Evolutionary conservation across 176 grass and related monocot genomes (phyloP), one percentile per base, ranked within the genome.

Genomic region (Puya raimondii): DNA sequence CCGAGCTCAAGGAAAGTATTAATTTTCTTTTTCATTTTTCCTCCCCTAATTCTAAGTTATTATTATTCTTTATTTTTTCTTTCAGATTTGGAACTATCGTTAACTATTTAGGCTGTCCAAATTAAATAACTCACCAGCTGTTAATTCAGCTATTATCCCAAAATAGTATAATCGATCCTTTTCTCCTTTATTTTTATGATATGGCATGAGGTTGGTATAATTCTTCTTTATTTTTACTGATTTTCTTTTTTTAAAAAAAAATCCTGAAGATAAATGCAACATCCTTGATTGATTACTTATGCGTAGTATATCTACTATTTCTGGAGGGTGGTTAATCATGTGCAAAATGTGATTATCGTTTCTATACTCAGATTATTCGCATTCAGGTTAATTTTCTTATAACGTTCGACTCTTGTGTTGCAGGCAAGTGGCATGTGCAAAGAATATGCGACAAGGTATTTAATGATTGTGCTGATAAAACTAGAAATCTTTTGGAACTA

Each of bases 391-490:
- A 10, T 27, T 47, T 47, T 64, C 14, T 27, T 57, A 23, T 1
- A n/a, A 25, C 4, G 8, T 48, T 42, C 33, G 5, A 5, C 33
- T 42, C 33, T 17, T 47, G 33, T 25, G 64, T 70, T 74, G 50
- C 47, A 96, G 91, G 91, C 50, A 91, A 86, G 64, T 53, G n/a
- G 65, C 74, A 84, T 0, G 79, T 96, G 2, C 22, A 53, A 8
- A 71, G 11, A 16, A 96, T 96, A 48, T 96, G 85, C 52, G 50
- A 54, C 11, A 72, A 77, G 52, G 80, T 91, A 9, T 96, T 88
- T 74, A 51, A 51, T 0, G 80, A 88, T 4, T 48, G 67, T 50
- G 78, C 82, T 0, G 49, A 76, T 57, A 67, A 51, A 49, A n/a
- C 78, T 23, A 66, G n/a, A 2, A 63, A 0, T 1, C 70, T 64